Evolutionary conservation across 306 rosid species (phyloP), one percentile per base, ranked within the genome.

Genomic region (Vicia faba): DNA sequence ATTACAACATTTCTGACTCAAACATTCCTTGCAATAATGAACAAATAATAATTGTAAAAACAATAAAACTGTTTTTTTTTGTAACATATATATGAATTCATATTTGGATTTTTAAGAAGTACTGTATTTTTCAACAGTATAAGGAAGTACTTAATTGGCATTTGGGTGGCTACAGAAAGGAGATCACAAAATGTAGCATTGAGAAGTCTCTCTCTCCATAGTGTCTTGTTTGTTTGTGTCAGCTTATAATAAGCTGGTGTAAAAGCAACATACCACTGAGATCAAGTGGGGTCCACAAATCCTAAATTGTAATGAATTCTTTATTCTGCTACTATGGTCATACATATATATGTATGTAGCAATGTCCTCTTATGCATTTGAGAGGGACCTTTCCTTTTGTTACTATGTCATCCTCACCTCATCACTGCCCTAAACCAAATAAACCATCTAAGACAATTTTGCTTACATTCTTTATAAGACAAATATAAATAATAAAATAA

Each of bases 221-320:
- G 7, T 33, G 38, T 33, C 9, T 33, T 33, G 38, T 33, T 33
- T 70, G 76, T 71, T 69, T 69, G 54, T 79, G 83, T 74, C 79
- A 74, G 79, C 75, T 13, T 68, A 54, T 63, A 23, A 45, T 44
- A 20, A 60, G 58, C 69, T 64, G 72, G 23, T 79, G 36, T 40
- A 68, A 74, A 79, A 79, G 79, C 75, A 54, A 73, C 79, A 68
- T 79, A 7, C 64, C 82, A 68, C 71, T 68, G 58, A 73, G 68
- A 78, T 78, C 67, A 67, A 73, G 55, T 2, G 63, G 75, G 58
- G n/a, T 29, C 82, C 79, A 55, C 2, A 12, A 55, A 26, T 1
- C 61, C 61, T 55, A 55, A 26, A 55, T 55, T 55, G 39, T 55
- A 26, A 39, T 26, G 61, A 64, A 70, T 77, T 77, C 73, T 19